A percentile compares a stretch with the other conserved stretches of the same genome.
Evolutionary conservation across 768 basidiomycete species (phyloP).

Genomic region (Ramaria sp.): DNA sequence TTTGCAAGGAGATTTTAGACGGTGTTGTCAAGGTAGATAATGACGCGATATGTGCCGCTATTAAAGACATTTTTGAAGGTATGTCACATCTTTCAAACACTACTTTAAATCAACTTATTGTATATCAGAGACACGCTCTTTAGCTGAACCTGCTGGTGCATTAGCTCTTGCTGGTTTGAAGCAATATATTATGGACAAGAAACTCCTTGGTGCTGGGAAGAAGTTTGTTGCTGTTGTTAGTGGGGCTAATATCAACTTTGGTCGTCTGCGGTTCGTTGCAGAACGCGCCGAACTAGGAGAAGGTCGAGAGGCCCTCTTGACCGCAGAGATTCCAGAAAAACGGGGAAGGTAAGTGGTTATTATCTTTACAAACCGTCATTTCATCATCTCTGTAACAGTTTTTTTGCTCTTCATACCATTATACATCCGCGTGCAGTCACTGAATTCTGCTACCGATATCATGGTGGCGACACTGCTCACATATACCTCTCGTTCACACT

Average conservation of each 20-base stretch:
- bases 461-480: slow-evolving; percentile 56
- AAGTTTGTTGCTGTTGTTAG: slow-evolving; percentile 87
- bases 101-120: slow-evolving; percentile 8
- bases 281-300: slow-evolving; percentile 98
- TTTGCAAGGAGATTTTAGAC: slow-evolving; percentile 80
- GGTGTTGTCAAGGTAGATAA: slow-evolving; percentile 79
- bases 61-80: slow-evolving; percentile 99
- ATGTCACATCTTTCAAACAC: slow-evolving; percentile 12
- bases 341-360: slow-evolving; percentile 60
- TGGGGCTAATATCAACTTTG: slow-evolving; percentile 99
- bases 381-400: slow-evolving; percentile 35
- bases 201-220: slow-evolving; percentile 73
- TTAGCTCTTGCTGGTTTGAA: slow-evolving; percentile 88
- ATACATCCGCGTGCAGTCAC: slow-evolving; percentile 90
- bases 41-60: slow-evolving; percentile 96
- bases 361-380: neutral
- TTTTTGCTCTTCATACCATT: slow-evolving; percentile 72
- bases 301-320: slow-evolving; percentile 84
- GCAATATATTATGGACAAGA: slow-evolving; percentile 70
- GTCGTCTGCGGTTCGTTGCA: slow-evolving; percentile 91
- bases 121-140: slow-evolving; percentile 75
- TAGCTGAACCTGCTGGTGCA: slow-evolving; percentile 95
- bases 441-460: slow-evolving; percentile 92
- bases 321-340: slow-evolving; percentile 87
- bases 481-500: slow-evolving; percentile 89